A percentile compares a stretch with the other conserved stretches of the same genome.
These are phyloP conservation scores for Pseudogymnoascus sp. DNA, from an alignment of 2,329 filamentous ascomycete species.

Conservation along the genomic window DNA sequence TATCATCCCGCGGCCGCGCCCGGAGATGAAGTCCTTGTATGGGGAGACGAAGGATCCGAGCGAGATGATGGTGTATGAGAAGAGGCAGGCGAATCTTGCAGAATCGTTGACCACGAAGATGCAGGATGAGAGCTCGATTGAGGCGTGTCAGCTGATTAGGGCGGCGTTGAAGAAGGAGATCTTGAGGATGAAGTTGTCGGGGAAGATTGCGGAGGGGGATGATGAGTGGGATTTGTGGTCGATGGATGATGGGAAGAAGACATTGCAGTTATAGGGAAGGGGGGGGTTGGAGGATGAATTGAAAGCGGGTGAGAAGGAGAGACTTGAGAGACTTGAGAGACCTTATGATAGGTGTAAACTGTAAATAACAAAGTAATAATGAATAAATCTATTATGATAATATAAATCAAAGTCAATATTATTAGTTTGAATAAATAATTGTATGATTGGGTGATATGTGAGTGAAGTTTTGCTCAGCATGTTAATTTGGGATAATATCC, in stretches of 20 bases:
- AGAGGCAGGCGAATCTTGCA: not conserved
- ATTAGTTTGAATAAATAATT: too few relatives aligned
- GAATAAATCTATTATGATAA: not conserved
- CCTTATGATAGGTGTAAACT: not conserved
- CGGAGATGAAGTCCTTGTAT: not conserved
- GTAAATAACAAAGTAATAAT: not conserved
- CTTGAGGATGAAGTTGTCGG: not conserved
- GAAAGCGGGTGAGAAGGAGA: not conserved
- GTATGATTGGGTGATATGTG: not conserved
- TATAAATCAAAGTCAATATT: not conserved
- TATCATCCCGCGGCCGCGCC: slow-evolving; percentile 58
- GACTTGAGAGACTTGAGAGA: too few relatives aligned
- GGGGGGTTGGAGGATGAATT: not conserved
- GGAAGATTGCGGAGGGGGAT: slow-evolving; percentile 2
- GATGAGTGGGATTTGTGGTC: slow-evolving; percentile 5
- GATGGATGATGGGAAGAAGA: not conserved
- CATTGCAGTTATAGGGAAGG: not conserved
- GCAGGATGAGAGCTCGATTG: not conserved
- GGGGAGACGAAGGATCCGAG: not conserved
- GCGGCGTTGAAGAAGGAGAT: slow-evolving; percentile 3
- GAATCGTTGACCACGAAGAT: not conserved
- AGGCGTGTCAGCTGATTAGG: slow-evolving; percentile 1
- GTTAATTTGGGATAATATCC: not conserved
- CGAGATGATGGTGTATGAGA: not conserved
- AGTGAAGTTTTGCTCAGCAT: not conserved